Evolutionary conservation across 306 rosid genomes (phyloP).

Genomic region (Sindora glabra): DNA sequence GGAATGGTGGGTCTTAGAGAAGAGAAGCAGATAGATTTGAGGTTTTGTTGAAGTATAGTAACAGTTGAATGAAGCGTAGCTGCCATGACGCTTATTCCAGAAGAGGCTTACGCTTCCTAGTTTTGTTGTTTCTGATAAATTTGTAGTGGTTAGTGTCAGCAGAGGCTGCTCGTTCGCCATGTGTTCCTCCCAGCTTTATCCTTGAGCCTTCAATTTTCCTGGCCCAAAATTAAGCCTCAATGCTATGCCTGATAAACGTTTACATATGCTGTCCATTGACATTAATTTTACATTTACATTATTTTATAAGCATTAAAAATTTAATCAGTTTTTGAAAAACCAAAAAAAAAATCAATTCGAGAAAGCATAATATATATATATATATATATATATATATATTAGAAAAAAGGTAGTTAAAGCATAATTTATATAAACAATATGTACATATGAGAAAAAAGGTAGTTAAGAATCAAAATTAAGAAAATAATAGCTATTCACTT

Average conservation of each 20-base stretch:
- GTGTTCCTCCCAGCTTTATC: constrained; percentile 36
- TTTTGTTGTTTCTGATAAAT: neutral
- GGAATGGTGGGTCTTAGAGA: constrained; percentile 28
- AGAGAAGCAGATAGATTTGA: constrained; percentile 14
- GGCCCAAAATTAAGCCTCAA: constrained; percentile 4
- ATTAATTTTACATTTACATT: too few species aligned
- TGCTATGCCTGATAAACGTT: neutral
- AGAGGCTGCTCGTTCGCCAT: constrained; percentile 34
- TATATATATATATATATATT: too few species aligned
- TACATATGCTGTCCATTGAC: too few species aligned
- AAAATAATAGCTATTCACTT: too few species aligned
- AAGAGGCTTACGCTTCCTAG: neutral
- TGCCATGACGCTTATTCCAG: constrained; percentile 37
- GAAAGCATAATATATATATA: too few species aligned
- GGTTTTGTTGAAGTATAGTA: constrained; percentile 37
- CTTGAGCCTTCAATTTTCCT: constrained; percentile 12
- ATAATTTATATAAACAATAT: too few species aligned
- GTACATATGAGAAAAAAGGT: too few species aligned
- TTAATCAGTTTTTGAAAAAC: too few species aligned
- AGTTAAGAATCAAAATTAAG: too few species aligned
- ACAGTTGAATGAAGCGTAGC: constrained; percentile 46
- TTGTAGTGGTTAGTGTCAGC: constrained; percentile 19
- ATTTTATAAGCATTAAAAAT: too few species aligned
- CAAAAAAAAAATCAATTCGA: too few species aligned
- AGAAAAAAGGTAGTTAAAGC: too few species aligned